These are phyloP conservation scores for Coemansia sp. DNA, from an alignment of 192 early-diverging fungal species.

Conservation along the genomic window DNA sequence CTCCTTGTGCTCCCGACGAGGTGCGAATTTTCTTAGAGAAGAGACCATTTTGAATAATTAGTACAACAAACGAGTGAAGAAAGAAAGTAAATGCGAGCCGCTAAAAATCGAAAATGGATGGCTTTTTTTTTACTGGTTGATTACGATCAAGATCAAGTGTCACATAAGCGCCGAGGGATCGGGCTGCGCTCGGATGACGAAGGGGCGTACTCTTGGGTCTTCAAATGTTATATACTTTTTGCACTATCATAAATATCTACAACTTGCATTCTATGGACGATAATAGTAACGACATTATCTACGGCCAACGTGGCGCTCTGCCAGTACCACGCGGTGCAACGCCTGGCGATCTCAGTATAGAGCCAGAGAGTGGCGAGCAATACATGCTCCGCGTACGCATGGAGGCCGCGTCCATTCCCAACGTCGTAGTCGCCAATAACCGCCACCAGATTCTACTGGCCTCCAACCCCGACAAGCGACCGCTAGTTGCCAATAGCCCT, in stretches of 20 bases:
- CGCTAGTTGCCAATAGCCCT: background rate
- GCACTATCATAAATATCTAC: background rate
- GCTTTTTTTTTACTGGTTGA: background rate
- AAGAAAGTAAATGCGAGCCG: conserved; percentile 3
- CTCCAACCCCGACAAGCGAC: background rate
- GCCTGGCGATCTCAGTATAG: conserved; percentile 29
- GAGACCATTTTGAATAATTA: conserved; percentile 52
- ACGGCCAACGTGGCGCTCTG: conserved; percentile 37
- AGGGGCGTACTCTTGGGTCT: background rate
- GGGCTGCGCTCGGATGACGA: background rate
- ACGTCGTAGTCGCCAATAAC: conserved; percentile 18
- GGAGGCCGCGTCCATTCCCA: conserved; percentile 33
- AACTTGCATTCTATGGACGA: background rate
- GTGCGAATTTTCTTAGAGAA: conserved; percentile 80
- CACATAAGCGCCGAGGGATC: background rate
- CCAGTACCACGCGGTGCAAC: conserved; percentile 23
- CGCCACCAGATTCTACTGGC: conserved; percentile 17
- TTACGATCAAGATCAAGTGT: background rate
- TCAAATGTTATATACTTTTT: background rate
- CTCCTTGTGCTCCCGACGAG: conserved; percentile 88
- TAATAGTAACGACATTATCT: conserved; percentile 1
- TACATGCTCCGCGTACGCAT: conserved; percentile 48
- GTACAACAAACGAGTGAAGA: background rate
- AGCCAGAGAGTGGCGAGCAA: conserved; percentile 47
- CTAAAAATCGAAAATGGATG: background rate